Evolutionary conservation across 192 early-diverging fungal species (phyloP).

Genomic region (Linnemannia exigua): DNA sequence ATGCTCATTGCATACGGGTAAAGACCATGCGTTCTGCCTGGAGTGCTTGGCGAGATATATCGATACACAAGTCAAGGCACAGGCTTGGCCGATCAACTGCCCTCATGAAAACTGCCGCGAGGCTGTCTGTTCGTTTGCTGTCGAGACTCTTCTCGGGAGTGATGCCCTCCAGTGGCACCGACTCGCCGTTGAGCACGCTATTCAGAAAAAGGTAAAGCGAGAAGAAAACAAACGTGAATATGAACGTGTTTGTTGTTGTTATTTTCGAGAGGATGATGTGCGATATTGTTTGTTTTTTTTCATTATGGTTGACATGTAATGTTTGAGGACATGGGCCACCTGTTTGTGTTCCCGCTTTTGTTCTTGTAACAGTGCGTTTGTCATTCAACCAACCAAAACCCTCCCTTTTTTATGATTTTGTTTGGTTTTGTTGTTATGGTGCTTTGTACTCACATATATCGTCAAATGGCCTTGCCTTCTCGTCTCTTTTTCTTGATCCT

Average conservation of each 20-base stretch:
- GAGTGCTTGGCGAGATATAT: constrained; percentile 24
- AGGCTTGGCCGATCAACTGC: constrained; percentile 29
- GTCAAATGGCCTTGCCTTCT: neutral
- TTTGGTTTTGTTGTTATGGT: no score
- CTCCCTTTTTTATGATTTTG: neutral
- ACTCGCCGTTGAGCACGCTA: constrained; percentile 29
- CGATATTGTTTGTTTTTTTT: neutral
- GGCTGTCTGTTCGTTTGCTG: neutral
- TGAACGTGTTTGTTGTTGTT: neutral
- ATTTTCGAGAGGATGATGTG: neutral
- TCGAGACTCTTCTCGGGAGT: constrained; percentile 18
- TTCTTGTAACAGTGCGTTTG: neutral
- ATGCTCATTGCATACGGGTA: neutral
- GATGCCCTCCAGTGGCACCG: constrained; percentile 23
- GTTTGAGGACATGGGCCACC: neutral
- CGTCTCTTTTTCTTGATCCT: neutral
- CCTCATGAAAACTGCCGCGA: neutral
- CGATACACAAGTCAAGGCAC: constrained; percentile 4
- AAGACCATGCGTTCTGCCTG: constrained; percentile 23
- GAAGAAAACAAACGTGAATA: neutral
- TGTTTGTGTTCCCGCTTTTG: neutral
- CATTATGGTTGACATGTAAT: no score
- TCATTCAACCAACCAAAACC: neutral
- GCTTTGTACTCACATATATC: neutral
- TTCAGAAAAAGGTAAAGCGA: constrained; percentile 28